phyloP scores from a whole-genome alignment of 495 filamentous ascomycete genomes.

The Cetradonia linearis region DNA sequence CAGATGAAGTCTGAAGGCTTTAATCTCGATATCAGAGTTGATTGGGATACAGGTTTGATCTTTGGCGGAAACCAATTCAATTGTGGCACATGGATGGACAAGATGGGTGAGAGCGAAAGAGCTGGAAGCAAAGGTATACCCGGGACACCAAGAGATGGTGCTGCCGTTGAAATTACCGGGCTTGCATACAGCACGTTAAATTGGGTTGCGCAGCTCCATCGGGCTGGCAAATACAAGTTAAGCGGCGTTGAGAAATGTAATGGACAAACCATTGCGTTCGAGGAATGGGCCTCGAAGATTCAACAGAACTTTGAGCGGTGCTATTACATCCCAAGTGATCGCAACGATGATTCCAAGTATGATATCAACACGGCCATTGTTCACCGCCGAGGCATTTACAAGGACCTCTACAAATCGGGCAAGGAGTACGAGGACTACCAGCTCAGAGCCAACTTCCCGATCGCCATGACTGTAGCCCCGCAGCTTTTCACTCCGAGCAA shows the following conservation, averaged over 20 bases:
- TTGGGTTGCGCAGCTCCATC: conserved; percentile 63
- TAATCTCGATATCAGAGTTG: conserved; percentile 76
- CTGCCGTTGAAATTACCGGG: conserved; percentile 89
- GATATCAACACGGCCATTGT: conserved; percentile 70
- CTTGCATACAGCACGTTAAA: conserved; percentile 76
- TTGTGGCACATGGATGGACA: conserved; percentile 99
- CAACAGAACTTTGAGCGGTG: conserved; percentile 79
- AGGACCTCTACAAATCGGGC: conserved; percentile 83
- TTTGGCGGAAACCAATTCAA: conserved; percentile 91
- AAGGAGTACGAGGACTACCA: conserved; percentile 98
- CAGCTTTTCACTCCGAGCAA: conserved; percentile 70
- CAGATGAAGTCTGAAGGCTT: conserved; percentile 94
- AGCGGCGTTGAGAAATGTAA: conserved; percentile 54
- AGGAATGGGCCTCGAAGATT: conserved; percentile 71
- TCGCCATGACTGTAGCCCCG: conserved; percentile 90
- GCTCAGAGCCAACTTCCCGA: conserved; percentile 84
- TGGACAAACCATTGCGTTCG: conserved; percentile 54
- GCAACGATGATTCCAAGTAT: conserved; percentile 60
- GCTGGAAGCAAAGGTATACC: conserved; percentile 91
- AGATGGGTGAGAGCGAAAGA: conserved; percentile 96
- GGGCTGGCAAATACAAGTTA: conserved; percentile 57
- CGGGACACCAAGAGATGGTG: conserved; percentile 90
- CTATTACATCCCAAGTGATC: conserved; percentile 69
- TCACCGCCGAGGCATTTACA: conserved; percentile 92
- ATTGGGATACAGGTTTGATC: conserved; percentile 87